Conservation (phyloP, 805 yeast genomes). For the Pichia insulana region DNA sequence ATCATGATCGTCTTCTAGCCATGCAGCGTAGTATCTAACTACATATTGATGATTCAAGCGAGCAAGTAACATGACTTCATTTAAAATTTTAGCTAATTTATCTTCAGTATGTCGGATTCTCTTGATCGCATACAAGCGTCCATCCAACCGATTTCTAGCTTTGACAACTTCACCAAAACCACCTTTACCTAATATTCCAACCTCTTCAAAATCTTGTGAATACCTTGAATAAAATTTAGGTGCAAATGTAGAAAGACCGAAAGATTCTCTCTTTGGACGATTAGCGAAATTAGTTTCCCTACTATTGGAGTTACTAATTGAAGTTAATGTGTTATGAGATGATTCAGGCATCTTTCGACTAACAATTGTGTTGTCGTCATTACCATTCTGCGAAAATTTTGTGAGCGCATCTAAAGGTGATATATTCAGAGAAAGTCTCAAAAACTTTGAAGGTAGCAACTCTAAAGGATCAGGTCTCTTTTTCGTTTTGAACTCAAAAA, state of each 20-base stretch:
- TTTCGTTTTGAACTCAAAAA: conserved; percentile 57
- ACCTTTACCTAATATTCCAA: conserved; percentile 84
- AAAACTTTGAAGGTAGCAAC: conserved; percentile 70
- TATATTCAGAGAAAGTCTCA: conserved; percentile 55
- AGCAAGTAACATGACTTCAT: conserved; percentile 88
- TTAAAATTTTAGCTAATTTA: conserved; percentile 69
- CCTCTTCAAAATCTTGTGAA: conserved; percentile 90
- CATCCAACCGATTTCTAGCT: conserved; percentile 87
- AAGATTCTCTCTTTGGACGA: conserved; percentile 23
- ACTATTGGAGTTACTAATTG: not conserved
- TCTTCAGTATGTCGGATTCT: conserved; percentile 79
- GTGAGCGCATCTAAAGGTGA: conserved; percentile 23
- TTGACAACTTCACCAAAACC: conserved; percentile 99
- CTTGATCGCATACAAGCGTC: conserved; percentile 89
- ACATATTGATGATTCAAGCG: conserved; percentile 91
- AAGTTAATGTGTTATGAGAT: not conserved
- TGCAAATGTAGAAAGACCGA: conserved; percentile 16
- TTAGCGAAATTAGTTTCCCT: not conserved
- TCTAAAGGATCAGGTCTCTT: conserved; percentile 80
- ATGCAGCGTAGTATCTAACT: conserved; percentile 92
- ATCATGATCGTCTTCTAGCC: conserved; percentile 73
- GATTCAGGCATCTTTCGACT: not conserved
- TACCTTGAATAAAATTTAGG: conserved; percentile 52
- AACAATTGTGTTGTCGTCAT: no score
- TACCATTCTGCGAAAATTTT: not conserved